These are phyloP conservation scores for Solanum arcanum DNA, from an alignment of 257 asterid species.

Conservation along the genomic window DNA sequence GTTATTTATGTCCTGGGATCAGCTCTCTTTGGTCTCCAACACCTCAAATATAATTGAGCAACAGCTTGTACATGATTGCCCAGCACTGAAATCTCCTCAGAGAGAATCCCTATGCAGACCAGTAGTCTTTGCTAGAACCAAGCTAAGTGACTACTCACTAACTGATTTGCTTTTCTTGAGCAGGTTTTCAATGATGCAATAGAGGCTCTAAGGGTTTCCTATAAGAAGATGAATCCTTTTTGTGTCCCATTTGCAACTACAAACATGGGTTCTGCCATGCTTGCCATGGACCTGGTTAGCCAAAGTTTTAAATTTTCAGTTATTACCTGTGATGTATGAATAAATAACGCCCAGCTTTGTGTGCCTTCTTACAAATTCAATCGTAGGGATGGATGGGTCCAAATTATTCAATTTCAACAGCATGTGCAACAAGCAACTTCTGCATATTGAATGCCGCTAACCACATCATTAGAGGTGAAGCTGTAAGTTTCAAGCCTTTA, in stretches of 20 bases:
- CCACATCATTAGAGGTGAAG: slow-evolving; percentile 97
- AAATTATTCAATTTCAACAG: slow-evolving; percentile 91
- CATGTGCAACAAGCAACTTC: slow-evolving; percentile 96
- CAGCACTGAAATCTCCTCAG: background rate
- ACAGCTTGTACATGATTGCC: background rate
- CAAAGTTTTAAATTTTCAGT: background rate
- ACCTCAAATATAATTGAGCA: background rate
- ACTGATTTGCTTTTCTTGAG: slow-evolving; percentile 7
- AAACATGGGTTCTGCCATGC: slow-evolving; percentile 96
- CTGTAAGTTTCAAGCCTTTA: slow-evolving; percentile 45
- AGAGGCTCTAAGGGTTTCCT: slow-evolving; percentile 81
- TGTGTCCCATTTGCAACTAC: slow-evolving; percentile 98
- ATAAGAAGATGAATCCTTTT: slow-evolving; percentile 90
- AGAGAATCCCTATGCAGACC: background rate
- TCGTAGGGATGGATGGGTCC: slow-evolving; percentile 99
- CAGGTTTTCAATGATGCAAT: slow-evolving; percentile 91
- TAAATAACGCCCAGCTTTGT: slow-evolving; percentile 2
- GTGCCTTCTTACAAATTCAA: slow-evolving; percentile 8
- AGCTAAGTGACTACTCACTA: background rate
- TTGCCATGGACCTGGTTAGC: slow-evolving; percentile 89
- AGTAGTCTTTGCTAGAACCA: background rate
- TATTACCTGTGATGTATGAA: background rate
- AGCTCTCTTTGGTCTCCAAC: background rate
- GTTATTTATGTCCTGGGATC: background rate
- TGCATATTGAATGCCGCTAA: slow-evolving; percentile 91